These are phyloP conservation scores for Malassezia restricta DNA, from an alignment of 1,284 basidiomycete genomes.

Conservation along the genomic window DNA sequence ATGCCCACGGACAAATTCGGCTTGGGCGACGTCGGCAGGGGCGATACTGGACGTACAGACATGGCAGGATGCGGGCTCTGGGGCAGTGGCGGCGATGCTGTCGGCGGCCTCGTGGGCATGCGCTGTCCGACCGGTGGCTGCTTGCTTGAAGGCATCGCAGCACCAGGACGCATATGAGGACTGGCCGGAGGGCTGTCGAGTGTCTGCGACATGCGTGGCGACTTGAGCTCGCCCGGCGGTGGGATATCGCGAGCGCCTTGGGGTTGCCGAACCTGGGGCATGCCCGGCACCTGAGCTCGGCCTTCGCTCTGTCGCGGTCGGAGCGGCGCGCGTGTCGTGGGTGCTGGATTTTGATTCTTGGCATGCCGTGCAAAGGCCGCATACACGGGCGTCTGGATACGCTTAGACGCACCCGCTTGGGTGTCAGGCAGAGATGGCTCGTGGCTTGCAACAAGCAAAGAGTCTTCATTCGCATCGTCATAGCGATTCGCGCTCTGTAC, in stretches of 20 bases:
- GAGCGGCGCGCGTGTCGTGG: background rate
- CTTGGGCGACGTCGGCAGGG: too few relatives aligned
- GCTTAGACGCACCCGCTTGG: background rate
- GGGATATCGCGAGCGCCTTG: constrained; percentile 13
- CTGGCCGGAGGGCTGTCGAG: too few relatives aligned
- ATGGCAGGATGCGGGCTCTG: background rate
- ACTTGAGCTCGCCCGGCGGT: too few relatives aligned
- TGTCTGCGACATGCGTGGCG: too few relatives aligned
- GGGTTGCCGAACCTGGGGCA: constrained; percentile 6
- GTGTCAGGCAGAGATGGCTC: constrained; percentile 5
- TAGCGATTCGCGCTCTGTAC: constrained; percentile 30
- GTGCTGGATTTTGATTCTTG: background rate
- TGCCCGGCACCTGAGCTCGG: background rate
- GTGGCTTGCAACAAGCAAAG: constrained; percentile 35
- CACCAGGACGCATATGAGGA: too few relatives aligned
- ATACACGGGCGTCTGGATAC: constrained; percentile 7
- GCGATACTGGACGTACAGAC: too few relatives aligned
- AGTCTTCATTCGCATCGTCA: constrained; percentile 53
- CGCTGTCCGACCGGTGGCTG: too few relatives aligned
- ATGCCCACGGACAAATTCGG: too few relatives aligned
- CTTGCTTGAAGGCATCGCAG: too few relatives aligned
- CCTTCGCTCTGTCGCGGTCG: background rate
- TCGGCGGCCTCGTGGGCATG: background rate
- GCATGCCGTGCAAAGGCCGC: constrained; percentile 11
- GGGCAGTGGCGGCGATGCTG: background rate